Conservation (phyloP, 805 yeast species). For the Wickerhamomyces sydowiorum region DNA sequence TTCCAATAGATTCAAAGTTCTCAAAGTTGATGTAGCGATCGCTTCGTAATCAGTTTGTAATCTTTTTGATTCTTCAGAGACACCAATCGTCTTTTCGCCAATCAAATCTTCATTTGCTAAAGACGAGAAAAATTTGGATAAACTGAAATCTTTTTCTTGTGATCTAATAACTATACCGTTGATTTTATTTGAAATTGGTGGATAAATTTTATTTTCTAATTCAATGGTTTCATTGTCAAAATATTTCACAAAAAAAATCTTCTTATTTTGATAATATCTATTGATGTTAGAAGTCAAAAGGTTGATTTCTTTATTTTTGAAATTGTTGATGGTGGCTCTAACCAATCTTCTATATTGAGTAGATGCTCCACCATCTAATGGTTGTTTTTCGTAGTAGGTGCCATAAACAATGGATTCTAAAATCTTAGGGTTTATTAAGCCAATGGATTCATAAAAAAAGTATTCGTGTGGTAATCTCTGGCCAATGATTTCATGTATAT, state of each 20-base stretch:
- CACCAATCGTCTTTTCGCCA: conserved; percentile 11
- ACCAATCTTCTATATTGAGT: conserved; percentile 54
- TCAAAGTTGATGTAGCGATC: conserved; percentile 47
- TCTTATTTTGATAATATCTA: conserved; percentile 79
- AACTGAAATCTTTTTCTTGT: conserved; percentile 21
- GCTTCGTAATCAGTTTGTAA: conserved; percentile 45
- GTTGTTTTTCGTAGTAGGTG: conserved; percentile 52
- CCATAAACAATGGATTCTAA: conserved; percentile 67
- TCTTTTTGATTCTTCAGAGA: conserved; percentile 22
- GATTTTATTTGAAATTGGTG: conserved; percentile 42
- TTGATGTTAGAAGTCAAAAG: conserved; percentile 67
- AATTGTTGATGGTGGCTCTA: conserved; percentile 34
- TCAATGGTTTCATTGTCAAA: conserved; percentile 37
- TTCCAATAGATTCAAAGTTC: conserved; percentile 48
- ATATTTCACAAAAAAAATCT: conserved; percentile 50
- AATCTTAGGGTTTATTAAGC: conserved; percentile 58
- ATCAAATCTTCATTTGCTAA: conserved; percentile 19
- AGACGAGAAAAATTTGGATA: conserved; percentile 21
- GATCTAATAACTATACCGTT: conserved; percentile 27
- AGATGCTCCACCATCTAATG: conserved; percentile 57
- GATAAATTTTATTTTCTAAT: conserved; percentile 47
- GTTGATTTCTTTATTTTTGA: conserved; percentile 59
- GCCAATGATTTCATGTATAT: conserved; percentile 75
- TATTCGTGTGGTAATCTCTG: conserved; percentile 84
- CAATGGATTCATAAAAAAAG: conserved; percentile 74